Conservation (phyloP, 495 filamentous ascomycete genomes). For the Cryomyces minteri region DNA sequence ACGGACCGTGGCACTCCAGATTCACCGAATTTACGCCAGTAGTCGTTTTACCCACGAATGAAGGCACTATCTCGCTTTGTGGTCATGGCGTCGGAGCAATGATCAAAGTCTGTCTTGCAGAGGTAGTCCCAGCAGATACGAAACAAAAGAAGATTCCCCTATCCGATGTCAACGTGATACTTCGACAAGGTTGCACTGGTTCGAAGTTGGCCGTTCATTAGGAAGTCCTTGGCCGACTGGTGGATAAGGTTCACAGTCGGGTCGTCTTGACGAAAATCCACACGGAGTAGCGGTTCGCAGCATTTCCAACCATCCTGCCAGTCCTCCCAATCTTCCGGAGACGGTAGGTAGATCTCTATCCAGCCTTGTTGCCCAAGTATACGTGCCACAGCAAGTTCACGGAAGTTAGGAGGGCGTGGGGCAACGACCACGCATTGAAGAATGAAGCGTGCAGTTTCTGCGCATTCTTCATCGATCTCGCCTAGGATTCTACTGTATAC, state of each 20-base stretch:
- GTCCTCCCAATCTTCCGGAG: no score
- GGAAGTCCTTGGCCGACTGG: conserved; percentile 22
- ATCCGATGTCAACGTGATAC: no score
- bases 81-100: no score
- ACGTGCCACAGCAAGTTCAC: conserved; percentile 10
- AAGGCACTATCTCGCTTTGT: no score
- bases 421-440: conserved; percentile 18
- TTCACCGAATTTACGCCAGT: no score
- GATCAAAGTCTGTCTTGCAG: no score
- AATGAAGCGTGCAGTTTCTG: conserved; percentile 11
- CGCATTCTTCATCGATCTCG: conserved; percentile 11
- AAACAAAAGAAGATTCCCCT: no score
- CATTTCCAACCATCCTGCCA: conserved; percentile 8
- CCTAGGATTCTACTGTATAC: conserved; percentile 19
- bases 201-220: conserved; percentile 10
- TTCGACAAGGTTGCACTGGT: no score
- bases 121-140: no score
- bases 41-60: no score
- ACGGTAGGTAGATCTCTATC: no score
- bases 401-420: conserved; percentile 14
- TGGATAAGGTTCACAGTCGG: conserved; percentile 19
- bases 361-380: conserved; percentile 2
- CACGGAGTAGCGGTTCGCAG: conserved; percentile 13
- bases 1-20: no score
- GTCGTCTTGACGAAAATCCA: conserved; percentile 9